Evolutionary conservation across 257 asterid genomes (phyloP), one percentile per base, ranked within the genome.

Genomic region (Eucommia ulmoides): DNA sequence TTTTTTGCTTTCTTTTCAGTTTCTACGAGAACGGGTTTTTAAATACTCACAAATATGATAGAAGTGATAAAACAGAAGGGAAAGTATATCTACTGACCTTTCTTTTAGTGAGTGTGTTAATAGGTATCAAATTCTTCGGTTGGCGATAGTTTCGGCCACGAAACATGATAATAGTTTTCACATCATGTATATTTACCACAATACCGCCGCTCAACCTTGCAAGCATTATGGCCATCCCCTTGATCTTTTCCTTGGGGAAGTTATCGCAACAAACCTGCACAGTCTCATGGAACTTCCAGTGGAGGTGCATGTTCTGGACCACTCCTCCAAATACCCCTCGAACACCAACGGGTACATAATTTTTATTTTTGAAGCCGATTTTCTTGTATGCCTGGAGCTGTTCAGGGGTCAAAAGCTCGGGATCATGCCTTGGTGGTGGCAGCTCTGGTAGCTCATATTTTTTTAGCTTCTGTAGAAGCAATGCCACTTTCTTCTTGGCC

Each of bases 281-380:
- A 0, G 99, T 91, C 67, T 91, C 95, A 2, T 91, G 99, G 74
- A 91, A 91, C 81, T 91, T 91, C 97, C 99, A 86, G 54, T 91
- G 99, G 53, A 91, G 82, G 64, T 91, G 99, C 95, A 91, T 91
- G 60, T 91, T 91, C 63, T 86, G 97, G 42, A 91, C 96, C 47
- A 91, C 99, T 18, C 96, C 99, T 46, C 96, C 99, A 64, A 91
- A 86, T 60, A 91, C 99, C 53, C 99, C 96, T 44, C 99, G 93
- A 45, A 91, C 95, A 65, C 99, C 99, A 53, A 91, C 99, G 15
- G 96, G 99, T 11, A 77, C 96, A 53, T 91, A 86, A 55, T 91
- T 91, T 61, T 71, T 86, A 23, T 91, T 91, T 69, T 74, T 81
- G 73, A 80, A 91, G 20, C 99, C 99, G 33, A 83, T 83, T 65